phyloP scores from a whole-genome alignment of 306 rosid genomes.

The Cicer chorassanicum region DNA sequence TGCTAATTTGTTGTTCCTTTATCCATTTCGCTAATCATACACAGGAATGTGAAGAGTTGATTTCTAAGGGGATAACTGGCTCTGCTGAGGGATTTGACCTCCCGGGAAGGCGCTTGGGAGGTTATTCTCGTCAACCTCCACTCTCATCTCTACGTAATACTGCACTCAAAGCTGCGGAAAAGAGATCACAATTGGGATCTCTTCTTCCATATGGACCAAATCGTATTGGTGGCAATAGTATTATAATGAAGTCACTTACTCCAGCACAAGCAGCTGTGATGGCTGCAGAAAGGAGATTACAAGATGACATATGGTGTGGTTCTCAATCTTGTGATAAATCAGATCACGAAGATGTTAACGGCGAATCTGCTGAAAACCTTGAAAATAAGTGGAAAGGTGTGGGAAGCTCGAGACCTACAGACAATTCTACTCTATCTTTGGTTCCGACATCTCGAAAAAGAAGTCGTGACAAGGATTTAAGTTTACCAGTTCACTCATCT shows the following conservation, averaged over 20 bases:
- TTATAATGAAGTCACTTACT: slow-evolving; percentile 76
- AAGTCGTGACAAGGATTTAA: slow-evolving; percentile 48
- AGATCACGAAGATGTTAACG: slow-evolving; percentile 54
- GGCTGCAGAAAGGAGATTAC: slow-evolving; percentile 96
- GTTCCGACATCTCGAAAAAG: slow-evolving; percentile 58
- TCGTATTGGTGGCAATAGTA: slow-evolving; percentile 87
- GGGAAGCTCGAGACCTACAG: slow-evolving; percentile 45
- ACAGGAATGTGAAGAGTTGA: slow-evolving; percentile 92
- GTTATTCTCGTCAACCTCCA: slow-evolving; percentile 69
- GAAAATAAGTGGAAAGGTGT: slow-evolving; percentile 39
- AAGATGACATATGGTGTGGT: slow-evolving; percentile 96
- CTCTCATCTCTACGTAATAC: slow-evolving; percentile 72
- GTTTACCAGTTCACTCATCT: slow-evolving; percentile 44
- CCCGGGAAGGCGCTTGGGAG: slow-evolving; percentile 89
- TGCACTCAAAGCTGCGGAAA: slow-evolving; percentile 82
- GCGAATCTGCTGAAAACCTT: slow-evolving; percentile 50
- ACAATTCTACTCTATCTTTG: slow-evolving; percentile 36
- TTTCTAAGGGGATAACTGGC: slow-evolving; percentile 82
- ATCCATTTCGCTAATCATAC: slow-evolving; percentile 27
- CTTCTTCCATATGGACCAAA: slow-evolving; percentile 88
- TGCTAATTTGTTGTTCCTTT: slow-evolving; percentile 40
- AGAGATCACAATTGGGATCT: slow-evolving; percentile 64
- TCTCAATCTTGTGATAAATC: slow-evolving; percentile 64
- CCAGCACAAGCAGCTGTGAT: slow-evolving; percentile 97
- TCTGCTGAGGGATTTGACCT: slow-evolving; percentile 82